Evolutionary conservation across 2,329 filamentous ascomycete genomes (phyloP), one percentile per base, ranked within the genome.

Genomic region (Calonectria pteridis): DNA sequence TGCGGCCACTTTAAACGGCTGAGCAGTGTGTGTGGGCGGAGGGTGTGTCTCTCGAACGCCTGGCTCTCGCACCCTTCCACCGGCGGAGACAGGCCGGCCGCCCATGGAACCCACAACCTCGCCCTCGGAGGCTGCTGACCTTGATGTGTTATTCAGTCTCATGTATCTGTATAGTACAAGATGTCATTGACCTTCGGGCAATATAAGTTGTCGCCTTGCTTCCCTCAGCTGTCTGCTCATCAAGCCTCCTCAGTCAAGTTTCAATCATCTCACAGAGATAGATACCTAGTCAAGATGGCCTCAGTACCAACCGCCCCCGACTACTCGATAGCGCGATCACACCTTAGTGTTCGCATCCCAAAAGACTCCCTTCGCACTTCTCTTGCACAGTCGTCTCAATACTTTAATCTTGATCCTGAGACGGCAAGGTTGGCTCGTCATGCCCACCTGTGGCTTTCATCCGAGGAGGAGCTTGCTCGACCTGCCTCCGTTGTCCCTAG

Each of bases 251-350:
- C 64, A 72, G 64, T 28, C 55, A 64, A 67, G 37, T 63, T 43
- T 50, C 67, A 64, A 35, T 40, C 55, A 62, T 40, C 55, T 68
- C 46, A 64, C 23, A 55, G 46, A 43, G 35, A 35, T 64, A 43
- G 35, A 35, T 64, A 29, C 62, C 59, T 20, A 14, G 29, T 69
- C 70, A 77, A 78, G 23, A 80, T 80, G 79, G 79, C 77, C 46
- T 80, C 79, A 59, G 77, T 78, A n/a, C 79, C 80, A 78, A 78
- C 77, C n/a, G 77, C 78, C 20, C 79, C 79, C 26, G 79, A 80
- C 59, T 81, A 81, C 74, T 81, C 79, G 2, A 79, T 79, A 75
- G 78, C 75, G 66, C 76, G 70, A 33, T 80, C 77, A 35, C 78
- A 73, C 28, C 75, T 82, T 9, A 81, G 79, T 58, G 76, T 82